Base-by-base conservation (phyloP, 208 protist genomes). In the Trypanosoma caninum region DNA sequence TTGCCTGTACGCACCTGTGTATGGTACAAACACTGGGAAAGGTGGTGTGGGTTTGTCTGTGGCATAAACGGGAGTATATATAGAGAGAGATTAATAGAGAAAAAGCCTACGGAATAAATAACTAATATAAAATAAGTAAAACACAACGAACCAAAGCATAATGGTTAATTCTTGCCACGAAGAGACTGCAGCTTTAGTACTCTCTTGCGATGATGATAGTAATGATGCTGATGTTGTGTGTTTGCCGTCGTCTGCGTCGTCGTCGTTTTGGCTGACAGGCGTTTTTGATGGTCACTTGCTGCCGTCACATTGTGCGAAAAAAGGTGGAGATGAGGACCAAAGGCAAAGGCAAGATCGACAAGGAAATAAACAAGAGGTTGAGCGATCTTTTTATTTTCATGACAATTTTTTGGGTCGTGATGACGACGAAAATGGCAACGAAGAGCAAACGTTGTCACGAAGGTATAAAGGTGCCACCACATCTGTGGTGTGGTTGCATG, bases 191-290 rank as follows among this genome's bases (percentile, higher is more conserved):
- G n/a, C n/a, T n/a, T n/a, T n/a, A n/a, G n/a, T n/a, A n/a, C n/a
- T n/a, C 31, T 28, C 9, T 14, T 31, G 18, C 41, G 22, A 44
- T n/a, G 18, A 5, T 33, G 50, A 3, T 2, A 22, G 3, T 22
- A 34, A 7, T 38, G 5, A 7, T n/a, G n/a, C n/a, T n/a, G n/a
- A n/a, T n/a, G n/a, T n/a, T n/a, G n/a, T n/a, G n/a, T n/a, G n/a
- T n/a, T 34, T 65, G 13, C 51, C 59, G 5, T 22, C 47, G 8
- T 45, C 59, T 40, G 47, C 59, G 4, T 65, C 59, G 3, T 4
- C 38, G 2, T 31, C 59, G 13, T 57, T 65, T 48, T 57, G 46
- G 48, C 3, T 58, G 40, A 65, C 50, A 7, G 2, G 23, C 27
- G 27, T 65, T 6, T 46, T 50, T 22, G 14, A 35, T 16, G 47